A percentile compares a stretch with the other conserved stretches of the same genome.
Evolutionary conservation across 75 land plant genomes (phyloP).

Genomic region (Selaginella moellendorffii): DNA sequence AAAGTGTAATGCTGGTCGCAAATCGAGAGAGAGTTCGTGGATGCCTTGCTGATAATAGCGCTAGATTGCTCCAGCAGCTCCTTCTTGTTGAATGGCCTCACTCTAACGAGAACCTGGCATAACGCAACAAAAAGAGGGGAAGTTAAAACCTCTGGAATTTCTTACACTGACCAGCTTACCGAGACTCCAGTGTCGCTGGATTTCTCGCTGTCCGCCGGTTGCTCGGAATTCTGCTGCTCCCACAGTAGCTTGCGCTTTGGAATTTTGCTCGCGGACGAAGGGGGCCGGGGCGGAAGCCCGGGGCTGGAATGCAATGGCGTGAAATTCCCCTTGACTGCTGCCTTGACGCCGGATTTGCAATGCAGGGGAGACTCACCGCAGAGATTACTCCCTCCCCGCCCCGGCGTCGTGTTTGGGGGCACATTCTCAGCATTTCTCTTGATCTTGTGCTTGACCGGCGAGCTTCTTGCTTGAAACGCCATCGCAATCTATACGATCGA

Average conservation of each 20-base stretch:
- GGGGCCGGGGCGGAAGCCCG: background rate
- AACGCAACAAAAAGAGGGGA: no score
- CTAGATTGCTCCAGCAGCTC: conserved; percentile 41
- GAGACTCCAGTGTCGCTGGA: background rate
- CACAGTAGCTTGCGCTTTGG: background rate
- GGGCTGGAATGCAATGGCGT: background rate
- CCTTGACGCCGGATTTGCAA: background rate
- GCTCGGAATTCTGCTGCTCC: background rate
- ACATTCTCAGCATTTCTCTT: background rate
- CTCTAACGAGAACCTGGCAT: conserved; percentile 55
- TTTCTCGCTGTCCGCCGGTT: background rate
- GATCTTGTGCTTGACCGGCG: background rate
- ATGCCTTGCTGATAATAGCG: conserved; percentile 33
- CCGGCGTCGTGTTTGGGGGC: background rate
- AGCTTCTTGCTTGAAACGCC: no score
- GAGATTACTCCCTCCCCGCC: background rate
- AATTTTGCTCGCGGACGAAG: background rate
- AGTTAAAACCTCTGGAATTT: no score
- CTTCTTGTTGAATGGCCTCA: conserved; percentile 33
- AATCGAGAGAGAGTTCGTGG: conserved; percentile 35
- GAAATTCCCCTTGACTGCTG: no score
- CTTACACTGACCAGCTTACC: no score
- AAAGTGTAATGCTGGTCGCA: conserved; percentile 48
- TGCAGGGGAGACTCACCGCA: background rate
- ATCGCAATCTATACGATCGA: no score